Percentiles rank a stretch among this genome's conserved stretches.
Conservation (phyloP, 2,329 filamentous ascomycete genomes). For the Capronia americana region DNA sequence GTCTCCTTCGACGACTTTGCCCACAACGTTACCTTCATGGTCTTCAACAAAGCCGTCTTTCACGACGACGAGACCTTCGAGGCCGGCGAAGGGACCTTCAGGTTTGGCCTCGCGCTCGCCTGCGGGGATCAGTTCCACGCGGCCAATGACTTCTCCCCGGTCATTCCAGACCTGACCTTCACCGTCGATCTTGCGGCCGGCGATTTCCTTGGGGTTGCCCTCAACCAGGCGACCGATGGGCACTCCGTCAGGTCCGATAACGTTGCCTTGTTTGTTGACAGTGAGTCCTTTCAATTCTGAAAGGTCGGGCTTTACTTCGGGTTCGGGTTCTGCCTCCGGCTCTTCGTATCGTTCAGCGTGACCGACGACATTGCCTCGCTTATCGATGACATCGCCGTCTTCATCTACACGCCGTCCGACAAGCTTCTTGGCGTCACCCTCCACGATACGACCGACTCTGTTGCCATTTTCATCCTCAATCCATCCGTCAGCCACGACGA, state of each 20-base stretch:
- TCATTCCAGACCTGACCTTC: constrained; percentile 64
- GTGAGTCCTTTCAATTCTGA: constrained; percentile 61
- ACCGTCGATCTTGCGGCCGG: constrained; percentile 61
- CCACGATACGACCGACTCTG: constrained; percentile 58
- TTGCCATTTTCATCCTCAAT: constrained; percentile 57
- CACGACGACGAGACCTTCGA: constrained; percentile 62
- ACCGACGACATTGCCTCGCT: constrained; percentile 66
- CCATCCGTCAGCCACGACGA: constrained; percentile 56
- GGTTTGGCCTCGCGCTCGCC: constrained; percentile 61
- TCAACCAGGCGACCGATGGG: constrained; percentile 64
- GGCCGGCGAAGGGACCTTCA: constrained; percentile 65
- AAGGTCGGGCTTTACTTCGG: constrained; percentile 54
- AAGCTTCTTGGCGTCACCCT: constrained; percentile 66
- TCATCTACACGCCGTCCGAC: constrained; percentile 66
- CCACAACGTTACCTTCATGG: constrained; percentile 78
- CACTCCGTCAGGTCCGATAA: constrained; percentile 60
- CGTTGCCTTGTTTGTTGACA: constrained; percentile 65
- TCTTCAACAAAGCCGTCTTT: constrained; percentile 71
- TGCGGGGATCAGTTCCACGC: constrained; percentile 64
- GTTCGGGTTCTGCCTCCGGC: constrained; percentile 56
- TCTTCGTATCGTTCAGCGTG: constrained; percentile 61
- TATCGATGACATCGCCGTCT: constrained; percentile 68
- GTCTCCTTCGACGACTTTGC: constrained; percentile 73
- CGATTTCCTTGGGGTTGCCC: constrained; percentile 62
- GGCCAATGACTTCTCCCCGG: constrained; percentile 62